Percentiles rank a stretch among this genome's conserved stretches.
phyloP scores from a whole-genome alignment of 1,284 basidiomycete genomes.

The Cryptococcus hybrid region DNA sequence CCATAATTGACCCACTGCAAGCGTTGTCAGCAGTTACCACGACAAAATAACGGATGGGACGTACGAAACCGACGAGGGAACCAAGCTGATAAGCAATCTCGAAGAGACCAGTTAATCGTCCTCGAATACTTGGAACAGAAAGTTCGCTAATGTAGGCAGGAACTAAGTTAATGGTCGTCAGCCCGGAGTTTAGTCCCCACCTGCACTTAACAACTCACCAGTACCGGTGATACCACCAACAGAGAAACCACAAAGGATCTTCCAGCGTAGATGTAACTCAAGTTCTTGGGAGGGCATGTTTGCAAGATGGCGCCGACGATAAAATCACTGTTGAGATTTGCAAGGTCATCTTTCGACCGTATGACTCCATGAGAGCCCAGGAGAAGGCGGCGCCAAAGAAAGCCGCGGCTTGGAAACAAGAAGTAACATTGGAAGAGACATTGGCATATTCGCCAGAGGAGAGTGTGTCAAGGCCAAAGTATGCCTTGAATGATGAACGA shows the following conservation, averaged over 20 bases:
- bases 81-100: slow-evolving; percentile 47
- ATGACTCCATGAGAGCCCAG: slow-evolving; percentile 27
- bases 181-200: not conserved
- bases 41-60: slow-evolving; percentile 25
- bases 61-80: slow-evolving; percentile 49
- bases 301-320: slow-evolving; percentile 36
- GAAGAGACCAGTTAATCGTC: slow-evolving; percentile 55
- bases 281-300: slow-evolving; percentile 29
- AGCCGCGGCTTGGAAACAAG: slow-evolving; percentile 49
- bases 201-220: slow-evolving; percentile 17
- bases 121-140: slow-evolving; percentile 50
- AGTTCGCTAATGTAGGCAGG: slow-evolving; percentile 47
- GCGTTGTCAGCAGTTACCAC: slow-evolving; percentile 10
- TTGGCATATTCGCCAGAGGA: slow-evolving; percentile 6
- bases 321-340: slow-evolving; percentile 29
- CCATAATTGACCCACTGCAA: slow-evolving; percentile 51
- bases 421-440: slow-evolving; percentile 46
- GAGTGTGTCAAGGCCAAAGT: slow-evolving; percentile 47
- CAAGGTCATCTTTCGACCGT: slow-evolving; percentile 32
- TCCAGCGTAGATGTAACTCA: slow-evolving; percentile 40
- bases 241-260: slow-evolving; percentile 43
- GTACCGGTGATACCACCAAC: slow-evolving; percentile 34
- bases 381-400: slow-evolving; percentile 36
- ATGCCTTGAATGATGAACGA: slow-evolving; percentile 53
- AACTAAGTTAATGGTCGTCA: slow-evolving; percentile 3